A percentile compares a stretch with the other conserved stretches of the same genome.
Conservation (phyloP, 805 yeast species). For the Komagataella pastoris region DNA sequence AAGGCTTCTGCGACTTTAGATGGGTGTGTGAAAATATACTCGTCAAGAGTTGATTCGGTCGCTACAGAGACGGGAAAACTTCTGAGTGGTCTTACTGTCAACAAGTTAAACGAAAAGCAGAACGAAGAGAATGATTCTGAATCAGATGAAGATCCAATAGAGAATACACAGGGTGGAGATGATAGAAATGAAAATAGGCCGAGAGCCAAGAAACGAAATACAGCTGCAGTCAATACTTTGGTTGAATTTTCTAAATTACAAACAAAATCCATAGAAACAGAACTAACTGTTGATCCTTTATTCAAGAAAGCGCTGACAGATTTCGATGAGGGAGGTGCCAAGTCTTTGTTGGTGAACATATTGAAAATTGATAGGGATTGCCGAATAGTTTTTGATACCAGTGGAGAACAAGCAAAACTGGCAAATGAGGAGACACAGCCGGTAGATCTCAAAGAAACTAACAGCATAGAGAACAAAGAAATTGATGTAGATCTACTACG, state of each 20-base stretch:
- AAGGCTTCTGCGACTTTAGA: slow-evolving; percentile 85
- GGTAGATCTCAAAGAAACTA: background rate
- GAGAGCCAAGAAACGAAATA: slow-evolving; percentile 7
- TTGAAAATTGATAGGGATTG: slow-evolving; percentile 31
- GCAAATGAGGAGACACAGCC: background rate
- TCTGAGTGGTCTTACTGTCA: slow-evolving; percentile 29
- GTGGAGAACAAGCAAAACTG: slow-evolving; percentile 11
- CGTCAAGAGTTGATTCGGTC: slow-evolving; percentile 84
- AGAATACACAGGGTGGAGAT: slow-evolving; percentile 1
- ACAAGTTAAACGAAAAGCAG: slow-evolving; percentile 7
- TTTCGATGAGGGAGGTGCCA: slow-evolving; percentile 54
- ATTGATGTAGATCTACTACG: background rate
- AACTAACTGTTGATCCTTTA: slow-evolving; percentile 39
- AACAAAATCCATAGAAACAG: slow-evolving; percentile 33
- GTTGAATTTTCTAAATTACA: slow-evolving; percentile 25
- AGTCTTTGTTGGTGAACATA: slow-evolving; percentile 35
- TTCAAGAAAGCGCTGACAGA: slow-evolving; percentile 42
- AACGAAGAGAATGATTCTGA: slow-evolving; percentile 12
- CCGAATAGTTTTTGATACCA: slow-evolving; percentile 37
- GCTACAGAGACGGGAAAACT: slow-evolving; percentile 83
- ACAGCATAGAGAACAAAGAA: background rate
- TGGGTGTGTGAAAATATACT: slow-evolving; percentile 88
- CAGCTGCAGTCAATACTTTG: slow-evolving; percentile 17
- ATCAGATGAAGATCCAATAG: slow-evolving; percentile 9
- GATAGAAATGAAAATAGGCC: slow-evolving; percentile 7